Evolutionary conservation across 176 grass and related monocot genomes (phyloP), one percentile per base, ranked within the genome.

Genomic region (Melocanna baccifera): DNA sequence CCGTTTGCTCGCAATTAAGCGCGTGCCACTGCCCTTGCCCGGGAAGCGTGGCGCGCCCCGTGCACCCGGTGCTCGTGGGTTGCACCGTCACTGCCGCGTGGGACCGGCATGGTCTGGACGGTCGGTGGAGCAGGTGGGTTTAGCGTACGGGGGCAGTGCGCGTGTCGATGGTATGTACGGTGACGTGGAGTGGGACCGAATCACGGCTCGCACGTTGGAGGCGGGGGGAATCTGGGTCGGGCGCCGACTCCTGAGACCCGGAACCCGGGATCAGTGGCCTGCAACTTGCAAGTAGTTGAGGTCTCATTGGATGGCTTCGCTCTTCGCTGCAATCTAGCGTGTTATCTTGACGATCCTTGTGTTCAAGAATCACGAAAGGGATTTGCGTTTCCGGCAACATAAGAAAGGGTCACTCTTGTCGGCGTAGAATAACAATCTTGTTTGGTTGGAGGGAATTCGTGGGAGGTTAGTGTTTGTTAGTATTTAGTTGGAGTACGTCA

Each of bases 191-290:
- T 83, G 75, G 25, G 75, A 59, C 78, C 52, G 23, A 68, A 64
- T 94, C 89, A 75, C 83, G 82, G 84, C 36, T 56, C 32, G 85
- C 91, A 83, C 91, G 91, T 88, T 80, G 62, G 29, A 36, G 55
- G 25, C 12, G 1, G 26, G 40, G 28, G 26, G 5, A 36, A 7
- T 56, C 63, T 32, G 73, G 45, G 65, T 30, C 42, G 61, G 70
- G 70, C 13, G 26, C 48, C 37, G 22, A 58, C 41, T 67, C 7
- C 62, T 2, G 39, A 30, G 47, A 79, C 69, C 81, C 36, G 85
- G 66, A 61, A 87, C 62, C 80, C 80, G 53, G 42, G 36, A 66
- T 20, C 47, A 4, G 2, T 56, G 34, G 48, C n/a, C 22, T 67
- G 61, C 52, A 23, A 18, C 36, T 52, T 25, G 37, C n/a, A 3